Percentiles rank a stretch among this genome's conserved stretches.
phyloP scores from a whole-genome alignment of 2,329 filamentous ascomycete genomes.

The Fusarium sp. region DNA sequence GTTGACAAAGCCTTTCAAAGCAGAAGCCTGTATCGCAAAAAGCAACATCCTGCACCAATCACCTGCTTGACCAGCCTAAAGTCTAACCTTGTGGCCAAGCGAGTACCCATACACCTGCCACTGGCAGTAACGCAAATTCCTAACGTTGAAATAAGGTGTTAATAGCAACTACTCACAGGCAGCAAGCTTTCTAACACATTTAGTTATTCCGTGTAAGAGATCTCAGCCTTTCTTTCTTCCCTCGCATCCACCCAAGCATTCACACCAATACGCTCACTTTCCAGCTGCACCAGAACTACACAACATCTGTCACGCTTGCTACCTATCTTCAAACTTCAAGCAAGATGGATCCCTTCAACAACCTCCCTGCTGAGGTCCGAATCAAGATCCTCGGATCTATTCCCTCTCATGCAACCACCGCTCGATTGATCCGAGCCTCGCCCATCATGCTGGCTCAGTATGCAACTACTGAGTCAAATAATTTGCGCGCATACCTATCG shows the following conservation, averaged over 20 bases:
- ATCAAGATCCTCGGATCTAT: not conserved
- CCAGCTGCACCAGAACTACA: not conserved
- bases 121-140: too few species aligned
- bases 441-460: not conserved
- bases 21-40: not conserved
- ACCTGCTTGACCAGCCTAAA: too few species aligned
- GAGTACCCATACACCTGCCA: too few species aligned
- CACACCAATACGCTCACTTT: not conserved
- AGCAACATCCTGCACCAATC: too few species aligned
- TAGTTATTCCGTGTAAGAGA: not conserved
- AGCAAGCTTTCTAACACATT: not conserved
- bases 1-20: not conserved
- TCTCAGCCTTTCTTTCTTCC: not conserved
- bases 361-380: not conserved
- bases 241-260: too few species aligned
- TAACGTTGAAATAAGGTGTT: not conserved
- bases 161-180: too few species aligned
- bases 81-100: not conserved
- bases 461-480: not conserved
- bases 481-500: not conserved
- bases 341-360: not conserved
- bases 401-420: not conserved
- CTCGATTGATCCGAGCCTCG: not conserved
- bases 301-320: not conserved
- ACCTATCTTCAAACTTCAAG: not conserved